A percentile compares a stretch with the other conserved stretches of the same genome.
phyloP scores from a whole-genome alignment of 352 stramenopile genomes.

The Phytophthora megakarya region DNA sequence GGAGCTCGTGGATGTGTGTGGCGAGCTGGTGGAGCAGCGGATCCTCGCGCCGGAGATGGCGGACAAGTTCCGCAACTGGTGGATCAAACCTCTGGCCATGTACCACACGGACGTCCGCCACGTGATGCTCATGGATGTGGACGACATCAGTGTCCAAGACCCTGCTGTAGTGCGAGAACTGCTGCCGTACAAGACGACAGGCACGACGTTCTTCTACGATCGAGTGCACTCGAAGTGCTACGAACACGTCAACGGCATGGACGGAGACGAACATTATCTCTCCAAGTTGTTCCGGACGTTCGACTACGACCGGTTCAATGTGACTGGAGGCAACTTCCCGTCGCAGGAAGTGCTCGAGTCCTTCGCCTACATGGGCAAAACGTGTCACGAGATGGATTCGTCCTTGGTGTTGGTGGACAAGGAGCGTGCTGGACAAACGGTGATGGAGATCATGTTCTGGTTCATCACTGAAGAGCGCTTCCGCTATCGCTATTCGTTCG shows the following conservation, averaged over 20 bases:
- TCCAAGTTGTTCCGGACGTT: slow-evolving; percentile 23
- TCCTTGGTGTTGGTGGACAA: slow-evolving; percentile 31
- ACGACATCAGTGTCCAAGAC: slow-evolving; percentile 26
- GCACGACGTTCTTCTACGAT: slow-evolving; percentile 34
- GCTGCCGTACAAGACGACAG: slow-evolving; percentile 24
- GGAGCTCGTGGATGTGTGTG: slow-evolving; percentile 25
- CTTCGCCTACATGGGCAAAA: slow-evolving; percentile 28
- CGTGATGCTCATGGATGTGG: slow-evolving; percentile 31
- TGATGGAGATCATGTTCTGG: slow-evolving; percentile 31
- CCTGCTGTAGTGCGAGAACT: slow-evolving; percentile 14
- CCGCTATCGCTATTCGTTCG: slow-evolving; percentile 31
- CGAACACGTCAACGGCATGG: slow-evolving; percentile 26
- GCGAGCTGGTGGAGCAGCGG: slow-evolving; percentile 12
- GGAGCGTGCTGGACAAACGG: slow-evolving; percentile 11
- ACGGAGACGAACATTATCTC: slow-evolving; percentile 21
- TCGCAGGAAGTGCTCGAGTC: slow-evolving; percentile 15
- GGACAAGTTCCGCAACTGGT: slow-evolving; percentile 27
- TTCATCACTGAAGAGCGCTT: slow-evolving; percentile 34
- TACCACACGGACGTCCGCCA: slow-evolving; percentile 29
- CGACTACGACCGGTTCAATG: slow-evolving; percentile 26
- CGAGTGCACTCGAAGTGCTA: slow-evolving; percentile 26
- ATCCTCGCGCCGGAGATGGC: slow-evolving; percentile 17
- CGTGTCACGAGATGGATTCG: slow-evolving; percentile 33
- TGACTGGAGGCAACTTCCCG: slow-evolving; percentile 13
- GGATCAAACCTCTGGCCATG: slow-evolving; percentile 28